Evolutionary conservation across 1,284 basidiomycete genomes (phyloP), one percentile per base, ranked within the genome.

Genomic region (Trichosporon sp.): DNA sequence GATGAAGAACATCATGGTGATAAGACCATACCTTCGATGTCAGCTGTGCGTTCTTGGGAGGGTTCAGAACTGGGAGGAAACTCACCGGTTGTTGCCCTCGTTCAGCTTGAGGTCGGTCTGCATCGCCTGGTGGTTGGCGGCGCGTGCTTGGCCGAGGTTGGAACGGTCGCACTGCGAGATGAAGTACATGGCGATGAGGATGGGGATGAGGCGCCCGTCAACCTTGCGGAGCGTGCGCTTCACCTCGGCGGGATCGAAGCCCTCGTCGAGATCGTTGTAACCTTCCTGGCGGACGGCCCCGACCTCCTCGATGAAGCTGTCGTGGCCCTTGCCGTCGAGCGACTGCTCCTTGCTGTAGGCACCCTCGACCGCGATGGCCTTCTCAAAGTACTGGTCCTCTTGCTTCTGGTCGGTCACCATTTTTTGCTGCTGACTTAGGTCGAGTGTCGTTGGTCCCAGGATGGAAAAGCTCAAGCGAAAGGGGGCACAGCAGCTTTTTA

Each of bases 1-100:
- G 19, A 76, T 63, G 68, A 79, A 80, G 70, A 80, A 78, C 23
- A 76, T 65, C 36, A 80, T 67, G 8, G 74, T 71, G 59, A 77
- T 72, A 59, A 80, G 73, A 29, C 73, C 73, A 68, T 80, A 81
- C 32, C 76, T 70, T 40, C 78, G 73, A 31, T 10, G 46, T 52
- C 46, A 52, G 46, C 46, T 3, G 8, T 23, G 7, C 16, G 58
- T 16, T 23, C 10, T 16, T 1, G 19, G 32, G 23, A 21, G 11
- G 32, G 54, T 46, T 4, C 6, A 11, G 11, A 32, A 32, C n/a
- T 3, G 74, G 69, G 52, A 72, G 70, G 62, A 79, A 73, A 73
- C 71, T 68, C 78, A 81, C 32, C 79, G 73, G 49, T 79, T 72
- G 49, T 78, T 72, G 21, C 74, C 77, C 4, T 54, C 21, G 19